These are phyloP conservation scores for Leucogyrophana mollusca DNA, from an alignment of 768 basidiomycete species.

Conservation along the genomic window DNA sequence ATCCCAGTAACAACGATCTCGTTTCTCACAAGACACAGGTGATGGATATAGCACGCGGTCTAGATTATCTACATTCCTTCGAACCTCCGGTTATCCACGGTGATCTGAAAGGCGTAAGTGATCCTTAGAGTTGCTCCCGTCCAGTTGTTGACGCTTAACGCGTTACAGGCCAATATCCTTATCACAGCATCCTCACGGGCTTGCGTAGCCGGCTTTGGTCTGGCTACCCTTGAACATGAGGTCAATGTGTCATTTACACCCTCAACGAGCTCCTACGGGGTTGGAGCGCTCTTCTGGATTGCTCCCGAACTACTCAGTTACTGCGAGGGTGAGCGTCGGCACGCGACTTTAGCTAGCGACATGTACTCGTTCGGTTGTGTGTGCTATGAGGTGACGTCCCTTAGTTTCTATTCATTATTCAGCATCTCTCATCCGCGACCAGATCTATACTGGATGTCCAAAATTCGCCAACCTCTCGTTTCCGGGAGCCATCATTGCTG, in stretches of 20 bases:
- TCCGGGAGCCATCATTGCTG: neutral
- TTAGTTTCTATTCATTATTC: neutral
- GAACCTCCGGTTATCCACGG: constrained; percentile 29
- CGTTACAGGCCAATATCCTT: constrained; percentile 22
- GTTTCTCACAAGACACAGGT: constrained; percentile 8
- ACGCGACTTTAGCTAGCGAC: neutral
- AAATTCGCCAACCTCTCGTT: constrained; percentile 18
- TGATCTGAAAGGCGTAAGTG: constrained; percentile 30
- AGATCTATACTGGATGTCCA: constrained; percentile 28
- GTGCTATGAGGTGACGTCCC: neutral
- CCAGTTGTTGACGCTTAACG: constrained; percentile 4
- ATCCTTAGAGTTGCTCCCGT: neutral
- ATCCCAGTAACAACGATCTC: neutral
- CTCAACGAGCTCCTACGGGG: constrained; percentile 2
- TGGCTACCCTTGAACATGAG: constrained; percentile 7
- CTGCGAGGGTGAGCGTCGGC: neutral
- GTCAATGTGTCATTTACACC: constrained; percentile 6
- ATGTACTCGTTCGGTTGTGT: neutral
- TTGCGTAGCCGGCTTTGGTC: constrained; percentile 16
- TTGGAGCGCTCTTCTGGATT: constrained; percentile 20
- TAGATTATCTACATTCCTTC: constrained; percentile 25
- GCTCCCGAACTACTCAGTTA: too few relatives aligned
- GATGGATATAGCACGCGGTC: constrained; percentile 22
- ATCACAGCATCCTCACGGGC: constrained; percentile 14
- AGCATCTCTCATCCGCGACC: neutral